These are phyloP conservation scores for Pelargonium citronellum DNA, from an alignment of 441 rosid species.

Conservation along the genomic window DNA sequence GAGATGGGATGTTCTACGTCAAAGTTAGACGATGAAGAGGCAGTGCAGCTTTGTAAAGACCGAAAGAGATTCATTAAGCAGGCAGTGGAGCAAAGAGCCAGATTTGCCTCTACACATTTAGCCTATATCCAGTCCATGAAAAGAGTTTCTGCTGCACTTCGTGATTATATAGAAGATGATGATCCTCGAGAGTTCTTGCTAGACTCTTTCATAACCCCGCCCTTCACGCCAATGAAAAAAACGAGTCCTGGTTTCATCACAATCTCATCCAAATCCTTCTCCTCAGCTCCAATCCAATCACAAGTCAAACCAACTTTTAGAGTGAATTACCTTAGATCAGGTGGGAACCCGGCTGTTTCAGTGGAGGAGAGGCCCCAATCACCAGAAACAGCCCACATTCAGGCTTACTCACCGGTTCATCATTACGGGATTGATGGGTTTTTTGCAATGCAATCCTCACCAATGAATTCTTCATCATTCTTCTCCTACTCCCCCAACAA, in stretches of 20 bases:
- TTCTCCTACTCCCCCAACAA: constrained; percentile 50
- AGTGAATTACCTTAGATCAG: constrained; percentile 58
- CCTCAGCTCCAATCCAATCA: constrained; percentile 25
- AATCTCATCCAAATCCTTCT: constrained; percentile 41
- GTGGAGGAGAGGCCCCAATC: constrained; percentile 78
- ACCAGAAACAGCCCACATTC: constrained; percentile 61
- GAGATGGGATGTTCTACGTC: constrained; percentile 94
- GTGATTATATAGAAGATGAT: constrained; percentile 66
- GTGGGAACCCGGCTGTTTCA: constrained; percentile 57
- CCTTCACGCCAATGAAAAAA: constrained; percentile 56
- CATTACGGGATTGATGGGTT: constrained; percentile 53
- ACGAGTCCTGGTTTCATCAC: constrained; percentile 54
- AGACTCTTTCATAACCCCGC: constrained; percentile 56
- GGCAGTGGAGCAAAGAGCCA: constrained; percentile 75
- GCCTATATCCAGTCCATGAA: constrained; percentile 80
- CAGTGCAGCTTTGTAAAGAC: constrained; percentile 87
- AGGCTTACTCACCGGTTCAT: constrained; percentile 54
- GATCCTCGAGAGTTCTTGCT: constrained; percentile 55
- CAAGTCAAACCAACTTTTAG: constrained; percentile 45
- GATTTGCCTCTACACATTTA: constrained; percentile 66
- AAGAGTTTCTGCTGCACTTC: constrained; percentile 82
- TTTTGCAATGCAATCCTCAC: constrained; percentile 55
- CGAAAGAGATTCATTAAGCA: constrained; percentile 82
- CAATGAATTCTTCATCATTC: constrained; percentile 34
- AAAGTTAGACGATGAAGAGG: constrained; percentile 80